Evolutionary conservation across 257 asterid genomes (phyloP), one percentile per base, ranked within the genome.

Genomic region (Prunella vulgaris): DNA sequence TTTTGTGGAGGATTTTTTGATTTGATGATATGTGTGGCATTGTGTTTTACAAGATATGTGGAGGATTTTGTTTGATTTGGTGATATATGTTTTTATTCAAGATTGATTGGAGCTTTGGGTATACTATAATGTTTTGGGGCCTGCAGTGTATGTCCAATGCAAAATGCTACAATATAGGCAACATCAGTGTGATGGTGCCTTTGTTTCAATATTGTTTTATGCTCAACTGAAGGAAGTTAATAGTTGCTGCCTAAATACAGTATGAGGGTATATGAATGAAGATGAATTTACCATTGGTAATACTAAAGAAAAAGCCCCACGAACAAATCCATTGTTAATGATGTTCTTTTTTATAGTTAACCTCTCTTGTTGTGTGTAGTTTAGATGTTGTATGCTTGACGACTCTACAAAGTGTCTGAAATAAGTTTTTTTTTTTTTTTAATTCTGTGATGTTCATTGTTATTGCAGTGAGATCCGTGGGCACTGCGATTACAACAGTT

Each of bases 401-500:
- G 10, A 51, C 10, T 37, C 65, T 52, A 13, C 25, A 8, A 64
- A 35, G 21, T 49, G 48, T 17, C 14, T 46, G 70, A 67, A 3
- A 32, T 5, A 38, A 21, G 58, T 64, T 60, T 59, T 9, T 40
- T 40, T 40, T 3, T 38, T 2, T 40, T 40, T n/a, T 25, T 15
- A 54, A 44, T 60, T 54, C 24, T 56, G 30, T 30, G 10, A 28
- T 64, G 42, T 46, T 32, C 70, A 21, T 71, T 74, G 60, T 77
- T 74, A 63, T 81, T 77, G 76, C 84, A 89, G 95, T 71, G 84
- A 81, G 90, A 74, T 74, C 74, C 28, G 40, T 84, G 70, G 74
- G 72, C 51, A 73, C 76, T 35, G 63, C 78, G 48, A 7, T 79
- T 38, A 80, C 78, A 76, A 76, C 68, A 21, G 59, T 74, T 46